phyloP scores from a whole-genome alignment of 1,139 yeast genomes.

The Debaryomyces sp. region DNA sequence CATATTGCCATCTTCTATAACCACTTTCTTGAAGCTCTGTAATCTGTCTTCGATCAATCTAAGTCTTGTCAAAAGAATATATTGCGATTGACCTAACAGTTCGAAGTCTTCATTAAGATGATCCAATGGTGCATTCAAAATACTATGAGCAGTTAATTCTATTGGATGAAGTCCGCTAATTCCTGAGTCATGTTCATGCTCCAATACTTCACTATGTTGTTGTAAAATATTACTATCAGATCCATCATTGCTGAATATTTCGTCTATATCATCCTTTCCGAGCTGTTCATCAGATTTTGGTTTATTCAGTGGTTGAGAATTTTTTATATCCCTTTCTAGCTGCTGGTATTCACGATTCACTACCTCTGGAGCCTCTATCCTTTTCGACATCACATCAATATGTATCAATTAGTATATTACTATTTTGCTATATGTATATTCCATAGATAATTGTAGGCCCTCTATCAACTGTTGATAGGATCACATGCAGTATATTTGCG shows the following conservation, averaged over 20 bases:
- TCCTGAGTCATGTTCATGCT: constrained; percentile 1
- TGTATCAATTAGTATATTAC: not conserved
- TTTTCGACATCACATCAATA: not conserved
- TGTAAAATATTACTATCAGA: not conserved
- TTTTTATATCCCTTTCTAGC: not conserved
- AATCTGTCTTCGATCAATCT: constrained; percentile 45
- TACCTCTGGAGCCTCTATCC: not conserved
- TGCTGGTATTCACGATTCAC: not conserved
- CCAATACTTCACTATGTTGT: not conserved
- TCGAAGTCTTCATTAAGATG: constrained; percentile 52
- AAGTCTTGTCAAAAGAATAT: constrained; percentile 52
- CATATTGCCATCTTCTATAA: constrained; percentile 17
- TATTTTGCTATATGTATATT: not conserved
- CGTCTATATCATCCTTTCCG: not conserved
- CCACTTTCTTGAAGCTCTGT: constrained; percentile 22
- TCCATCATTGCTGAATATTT: not conserved
- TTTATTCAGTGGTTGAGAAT: not conserved
- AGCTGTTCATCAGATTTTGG: not conserved
- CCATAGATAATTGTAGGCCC: not conserved
- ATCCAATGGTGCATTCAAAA: constrained; percentile 57
- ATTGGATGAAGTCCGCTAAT: constrained; percentile 50
- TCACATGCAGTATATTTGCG: not conserved
- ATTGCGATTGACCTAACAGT: constrained; percentile 58
- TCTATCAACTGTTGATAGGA: not conserved
- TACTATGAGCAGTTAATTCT: constrained; percentile 57